Conservation (phyloP, 192 early-diverging fungal species). For the Linderina pennispora region DNA sequence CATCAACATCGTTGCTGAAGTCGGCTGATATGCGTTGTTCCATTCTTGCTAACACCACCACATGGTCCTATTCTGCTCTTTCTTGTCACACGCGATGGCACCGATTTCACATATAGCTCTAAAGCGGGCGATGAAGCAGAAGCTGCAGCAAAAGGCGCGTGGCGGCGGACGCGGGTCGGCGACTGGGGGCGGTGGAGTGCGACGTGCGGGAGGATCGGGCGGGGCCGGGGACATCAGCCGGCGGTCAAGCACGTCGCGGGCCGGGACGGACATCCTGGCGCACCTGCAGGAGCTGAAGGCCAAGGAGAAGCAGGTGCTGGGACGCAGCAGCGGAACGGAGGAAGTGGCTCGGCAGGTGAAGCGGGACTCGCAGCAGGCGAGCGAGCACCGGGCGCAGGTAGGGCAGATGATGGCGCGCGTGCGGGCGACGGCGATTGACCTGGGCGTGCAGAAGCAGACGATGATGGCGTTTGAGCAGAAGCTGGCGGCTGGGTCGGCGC, state of each 20-base stretch:
- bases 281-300: slow-evolving; percentile 43
- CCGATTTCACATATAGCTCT: slow-evolving; percentile 34
- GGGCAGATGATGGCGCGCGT: slow-evolving; percentile 16
- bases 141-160: slow-evolving; percentile 16
- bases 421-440: slow-evolving; percentile 23
- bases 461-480: slow-evolving; percentile 41
- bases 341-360: too few species aligned
- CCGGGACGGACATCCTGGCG: slow-evolving; percentile 33
- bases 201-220: slow-evolving; percentile 1
- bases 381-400: slow-evolving; percentile 33
- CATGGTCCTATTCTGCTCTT: not conserved
- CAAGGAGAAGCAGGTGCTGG: slow-evolving; percentile 36
- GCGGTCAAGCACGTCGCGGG: slow-evolving; percentile 15
- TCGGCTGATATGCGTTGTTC: slow-evolving; percentile 1
- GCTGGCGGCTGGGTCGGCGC: slow-evolving; percentile 31
- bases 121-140: slow-evolving; percentile 24
- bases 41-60: slow-evolving; percentile 3
- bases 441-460: slow-evolving; percentile 26
- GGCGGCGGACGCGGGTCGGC: not conserved
- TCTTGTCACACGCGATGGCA: too few species aligned
- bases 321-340: slow-evolving; percentile 15
- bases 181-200: not conserved
- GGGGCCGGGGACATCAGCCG: slow-evolving; percentile 10
- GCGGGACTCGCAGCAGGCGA: slow-evolving; percentile 32
- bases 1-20: too few species aligned